A percentile compares a stretch with the other conserved stretches of the same genome.
phyloP scores from a whole-genome alignment of 208 protist genomes.

The Phytomonas francai region DNA sequence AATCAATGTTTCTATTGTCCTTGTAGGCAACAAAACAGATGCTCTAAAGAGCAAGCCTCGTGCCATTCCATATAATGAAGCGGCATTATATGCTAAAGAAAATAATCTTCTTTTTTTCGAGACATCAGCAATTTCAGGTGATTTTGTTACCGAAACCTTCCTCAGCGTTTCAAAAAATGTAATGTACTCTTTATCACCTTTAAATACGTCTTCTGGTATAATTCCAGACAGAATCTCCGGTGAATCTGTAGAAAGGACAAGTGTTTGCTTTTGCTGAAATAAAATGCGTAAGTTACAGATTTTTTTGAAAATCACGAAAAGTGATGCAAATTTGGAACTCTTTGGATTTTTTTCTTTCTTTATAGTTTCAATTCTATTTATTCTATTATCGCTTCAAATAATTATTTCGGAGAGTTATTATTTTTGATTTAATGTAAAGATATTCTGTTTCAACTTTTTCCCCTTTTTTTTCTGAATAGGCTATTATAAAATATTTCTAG shows the following conservation, averaged over 20 bases:
- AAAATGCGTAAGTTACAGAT: neutral
- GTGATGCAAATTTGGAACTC: neutral
- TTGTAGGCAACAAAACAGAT: slow-evolving; percentile 99
- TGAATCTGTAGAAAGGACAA: neutral
- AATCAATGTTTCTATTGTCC: slow-evolving; percentile 98
- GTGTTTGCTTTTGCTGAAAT: slow-evolving; percentile 11
- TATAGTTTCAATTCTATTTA: neutral
- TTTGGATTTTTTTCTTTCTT: slow-evolving; percentile 1
- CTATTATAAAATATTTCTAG: slow-evolving; percentile 9
- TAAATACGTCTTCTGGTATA: neutral
- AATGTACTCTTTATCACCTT: slow-evolving; percentile 7
- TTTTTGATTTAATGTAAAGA: slow-evolving; percentile 12
- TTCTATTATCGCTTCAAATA: neutral
- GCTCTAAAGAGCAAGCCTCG: slow-evolving; percentile 89
- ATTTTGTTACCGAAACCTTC: slow-evolving; percentile 93
- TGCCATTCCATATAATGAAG: slow-evolving; percentile 92
- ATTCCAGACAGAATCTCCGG: slow-evolving; percentile 1
- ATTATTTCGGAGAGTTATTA: slow-evolving; percentile 8
- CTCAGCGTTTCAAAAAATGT: slow-evolving; percentile 68
- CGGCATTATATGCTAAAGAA: slow-evolving; percentile 90
- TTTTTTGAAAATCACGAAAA: neutral
- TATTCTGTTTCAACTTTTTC: slow-evolving; percentile 15
- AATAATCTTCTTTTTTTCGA: slow-evolving; percentile 87
- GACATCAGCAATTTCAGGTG: slow-evolving; percentile 87
- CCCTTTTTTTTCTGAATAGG: slow-evolving; percentile 6